Percentiles rank a stretch among this genome's conserved stretches.
These are phyloP conservation scores for Wallacemonas sp. DNA, from an alignment of 208 protist species.

Conservation along the genomic window DNA sequence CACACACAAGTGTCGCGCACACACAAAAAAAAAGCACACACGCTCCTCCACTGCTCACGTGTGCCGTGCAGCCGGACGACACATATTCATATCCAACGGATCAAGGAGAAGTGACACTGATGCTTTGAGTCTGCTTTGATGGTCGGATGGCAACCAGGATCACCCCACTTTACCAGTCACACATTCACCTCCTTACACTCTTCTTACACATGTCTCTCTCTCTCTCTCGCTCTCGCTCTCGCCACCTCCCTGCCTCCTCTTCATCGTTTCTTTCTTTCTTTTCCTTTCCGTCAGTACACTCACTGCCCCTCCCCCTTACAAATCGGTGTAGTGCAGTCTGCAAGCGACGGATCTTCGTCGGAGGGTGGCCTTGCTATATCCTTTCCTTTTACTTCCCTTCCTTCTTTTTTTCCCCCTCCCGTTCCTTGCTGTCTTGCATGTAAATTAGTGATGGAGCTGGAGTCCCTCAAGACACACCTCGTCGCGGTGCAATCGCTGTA, in stretches of 20 bases:
- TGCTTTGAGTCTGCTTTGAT: too few species aligned
- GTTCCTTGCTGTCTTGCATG: background rate
- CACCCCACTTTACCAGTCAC: too few species aligned
- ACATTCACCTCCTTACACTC: conserved; percentile 10
- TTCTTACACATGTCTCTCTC: background rate
- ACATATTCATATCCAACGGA: too few species aligned
- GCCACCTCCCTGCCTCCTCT: conserved; percentile 1
- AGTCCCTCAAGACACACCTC: conserved; percentile 43
- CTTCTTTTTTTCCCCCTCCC: background rate
- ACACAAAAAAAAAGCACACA: too few species aligned
- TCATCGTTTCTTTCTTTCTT: background rate
- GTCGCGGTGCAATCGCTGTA: conserved; percentile 45
- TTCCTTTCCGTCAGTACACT: background rate
- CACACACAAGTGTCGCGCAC: too few species aligned
- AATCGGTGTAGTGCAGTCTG: too few species aligned
- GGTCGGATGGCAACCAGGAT: too few species aligned
- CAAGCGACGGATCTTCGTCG: too few species aligned
- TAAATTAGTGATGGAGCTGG: conserved; percentile 56
- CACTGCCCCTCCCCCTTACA: too few species aligned
- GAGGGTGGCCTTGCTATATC: background rate
- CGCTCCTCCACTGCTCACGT: too few species aligned
- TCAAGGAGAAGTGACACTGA: too few species aligned
- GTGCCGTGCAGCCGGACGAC: too few species aligned
- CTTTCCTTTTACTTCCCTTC: background rate
- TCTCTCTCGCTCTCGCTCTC: background rate